A percentile compares a stretch with the other conserved stretches of the same genome.
Conservation (phyloP, 768 basidiomycete species). For the Russula earlei region DNA sequence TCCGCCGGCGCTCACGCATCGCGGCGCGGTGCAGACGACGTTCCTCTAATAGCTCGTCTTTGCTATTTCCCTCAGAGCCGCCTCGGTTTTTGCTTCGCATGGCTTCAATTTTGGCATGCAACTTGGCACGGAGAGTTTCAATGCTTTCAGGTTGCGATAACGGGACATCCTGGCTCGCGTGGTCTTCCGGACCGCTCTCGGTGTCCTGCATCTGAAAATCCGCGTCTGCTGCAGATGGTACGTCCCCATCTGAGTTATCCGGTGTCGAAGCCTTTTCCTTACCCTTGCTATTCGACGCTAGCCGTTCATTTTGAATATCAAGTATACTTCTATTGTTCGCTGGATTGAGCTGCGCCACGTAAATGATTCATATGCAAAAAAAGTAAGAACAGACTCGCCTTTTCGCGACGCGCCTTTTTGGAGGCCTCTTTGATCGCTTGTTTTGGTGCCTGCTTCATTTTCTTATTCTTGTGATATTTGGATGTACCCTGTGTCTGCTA, state of each 20-base stretch:
- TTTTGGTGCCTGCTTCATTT: slow-evolving; percentile 65
- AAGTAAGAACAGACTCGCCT: slow-evolving; percentile 37
- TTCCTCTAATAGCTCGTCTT: slow-evolving; percentile 79
- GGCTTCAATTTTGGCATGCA: slow-evolving; percentile 65
- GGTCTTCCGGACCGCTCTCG: slow-evolving; percentile 29
- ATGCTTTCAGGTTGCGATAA: slow-evolving; percentile 61
- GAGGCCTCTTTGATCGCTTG: slow-evolving; percentile 84
- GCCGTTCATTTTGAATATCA: slow-evolving; percentile 34
- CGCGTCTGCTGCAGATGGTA: slow-evolving; percentile 32
- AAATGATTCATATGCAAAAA: not conserved
- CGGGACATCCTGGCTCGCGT: slow-evolving; percentile 35
- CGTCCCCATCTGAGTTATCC: slow-evolving; percentile 25
- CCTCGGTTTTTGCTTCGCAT: slow-evolving; percentile 39
- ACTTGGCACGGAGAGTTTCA: slow-evolving; percentile 53
- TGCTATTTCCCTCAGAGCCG: slow-evolving; percentile 44
- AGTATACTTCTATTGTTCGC: slow-evolving; percentile 73
- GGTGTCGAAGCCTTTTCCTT: slow-evolving; percentile 39
- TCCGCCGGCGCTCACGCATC: slow-evolving; percentile 76
- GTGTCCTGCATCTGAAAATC: slow-evolving; percentile 26
- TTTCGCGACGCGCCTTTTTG: slow-evolving; percentile 80
- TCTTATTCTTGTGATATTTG: slow-evolving; percentile 82
- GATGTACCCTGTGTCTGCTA: slow-evolving; percentile 35
- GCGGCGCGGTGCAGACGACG: slow-evolving; percentile 66
- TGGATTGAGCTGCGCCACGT: slow-evolving; percentile 70
- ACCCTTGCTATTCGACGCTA: slow-evolving; percentile 28